Conservation (phyloP, 148 eudicot genomes). For the Chenopodium quinoa region DNA sequence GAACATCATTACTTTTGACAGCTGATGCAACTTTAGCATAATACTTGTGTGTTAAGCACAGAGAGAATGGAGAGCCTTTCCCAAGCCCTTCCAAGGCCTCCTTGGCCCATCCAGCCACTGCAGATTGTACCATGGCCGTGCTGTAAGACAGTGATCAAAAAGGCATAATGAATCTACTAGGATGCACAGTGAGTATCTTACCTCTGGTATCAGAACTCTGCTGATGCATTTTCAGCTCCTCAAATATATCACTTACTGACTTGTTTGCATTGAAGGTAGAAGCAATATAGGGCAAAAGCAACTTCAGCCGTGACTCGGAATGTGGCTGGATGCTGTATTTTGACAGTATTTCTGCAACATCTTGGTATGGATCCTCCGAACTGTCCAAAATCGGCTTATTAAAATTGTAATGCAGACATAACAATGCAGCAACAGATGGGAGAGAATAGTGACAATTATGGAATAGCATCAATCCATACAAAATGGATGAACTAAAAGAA, state of each 20-base stretch:
- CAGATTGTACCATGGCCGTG: not conserved
- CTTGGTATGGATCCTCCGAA: constrained; percentile 66
- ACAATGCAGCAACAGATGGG: not conserved
- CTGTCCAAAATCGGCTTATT: constrained; percentile 26
- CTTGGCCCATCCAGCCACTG: constrained; percentile 91
- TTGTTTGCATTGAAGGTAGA: constrained; percentile 60
- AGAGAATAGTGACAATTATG: not conserved
- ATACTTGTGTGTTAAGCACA: constrained; percentile 61
- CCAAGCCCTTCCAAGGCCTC: constrained; percentile 73
- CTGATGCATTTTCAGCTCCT: constrained; percentile 58
- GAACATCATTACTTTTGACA: constrained; percentile 36
- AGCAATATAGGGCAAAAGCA: constrained; percentile 64
- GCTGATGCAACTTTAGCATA: constrained; percentile 83
- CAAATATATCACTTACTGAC: constrained; percentile 50
- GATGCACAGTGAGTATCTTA: not conserved
- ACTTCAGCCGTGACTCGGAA: constrained; percentile 61
- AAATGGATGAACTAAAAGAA: not conserved
- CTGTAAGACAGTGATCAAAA: too few species aligned
- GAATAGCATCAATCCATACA: not conserved
- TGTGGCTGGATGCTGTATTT: constrained; percentile 58
- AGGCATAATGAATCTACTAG: not conserved
- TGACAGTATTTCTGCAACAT: constrained; percentile 41
- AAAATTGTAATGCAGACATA: not conserved
- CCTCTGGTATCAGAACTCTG: constrained; percentile 37
- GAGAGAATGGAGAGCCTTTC: constrained; percentile 85